These are phyloP conservation scores for Phaeosphaeriaceae sp. DNA, from an alignment of 2,329 filamentous ascomycete species.

Conservation along the genomic window DNA sequence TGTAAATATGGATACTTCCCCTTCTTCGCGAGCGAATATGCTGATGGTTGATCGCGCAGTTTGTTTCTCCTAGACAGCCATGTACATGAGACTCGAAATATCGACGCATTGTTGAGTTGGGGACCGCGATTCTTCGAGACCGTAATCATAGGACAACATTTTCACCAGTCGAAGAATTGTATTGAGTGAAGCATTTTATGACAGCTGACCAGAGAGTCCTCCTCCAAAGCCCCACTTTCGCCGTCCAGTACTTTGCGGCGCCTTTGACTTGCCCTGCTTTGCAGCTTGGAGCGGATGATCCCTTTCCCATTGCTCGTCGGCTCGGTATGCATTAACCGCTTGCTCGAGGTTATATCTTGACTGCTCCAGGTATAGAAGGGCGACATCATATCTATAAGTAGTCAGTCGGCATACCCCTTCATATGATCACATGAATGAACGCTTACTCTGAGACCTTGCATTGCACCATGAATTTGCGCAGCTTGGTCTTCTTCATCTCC, in stretches of 20 bases:
- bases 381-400: constrained; percentile 70
- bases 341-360: constrained; percentile 69
- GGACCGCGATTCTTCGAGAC: no score
- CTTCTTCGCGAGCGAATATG: background rate
- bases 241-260: constrained; percentile 28
- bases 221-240: constrained; percentile 46
- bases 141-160: background rate
- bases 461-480: constrained; percentile 79
- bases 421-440: background rate
- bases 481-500: constrained; percentile 71
- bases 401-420: constrained; percentile 36
- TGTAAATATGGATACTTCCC: background rate
- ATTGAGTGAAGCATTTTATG: constrained; percentile 12
- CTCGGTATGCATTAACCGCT: constrained; percentile 70
- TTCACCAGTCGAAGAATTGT: background rate
- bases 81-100: background rate
- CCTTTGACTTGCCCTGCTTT: constrained; percentile 53
- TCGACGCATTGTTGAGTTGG: background rate
- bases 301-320: constrained; percentile 78
- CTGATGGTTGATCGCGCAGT: background rate
- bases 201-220: constrained; percentile 47
- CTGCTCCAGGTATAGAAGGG: constrained; percentile 76
- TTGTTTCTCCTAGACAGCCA: background rate
- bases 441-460: constrained; percentile 79
- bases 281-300: constrained; percentile 65